Evolutionary conservation across 805 yeast genomes (phyloP).

Genomic region (Cyberlindnera mycetangii): DNA sequence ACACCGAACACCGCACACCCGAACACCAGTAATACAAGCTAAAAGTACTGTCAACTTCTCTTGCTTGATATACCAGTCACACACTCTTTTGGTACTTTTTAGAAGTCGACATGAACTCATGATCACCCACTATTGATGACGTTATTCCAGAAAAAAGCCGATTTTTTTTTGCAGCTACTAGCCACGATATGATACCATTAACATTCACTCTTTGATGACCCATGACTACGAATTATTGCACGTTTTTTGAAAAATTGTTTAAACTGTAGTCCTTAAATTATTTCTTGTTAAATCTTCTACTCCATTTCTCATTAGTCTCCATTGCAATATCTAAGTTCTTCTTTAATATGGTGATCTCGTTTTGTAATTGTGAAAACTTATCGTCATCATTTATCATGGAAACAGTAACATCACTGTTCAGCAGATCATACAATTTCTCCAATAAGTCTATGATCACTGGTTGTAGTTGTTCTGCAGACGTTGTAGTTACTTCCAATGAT

Average conservation of each 20-base stretch:
- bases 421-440: slow-evolving; percentile 17
- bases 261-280: background rate
- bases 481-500: background rate
- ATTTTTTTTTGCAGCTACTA: too few relatives aligned
- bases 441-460: slow-evolving; percentile 12
- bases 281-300: slow-evolving; percentile 12
- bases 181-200: slow-evolving; percentile 1
- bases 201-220: slow-evolving; percentile 4
- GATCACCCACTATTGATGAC: too few relatives aligned
- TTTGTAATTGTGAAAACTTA: slow-evolving; percentile 12
- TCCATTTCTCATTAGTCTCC: slow-evolving; percentile 30
- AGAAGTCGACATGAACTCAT: too few relatives aligned
- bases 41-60: too few relatives aligned
- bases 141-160: too few relatives aligned
- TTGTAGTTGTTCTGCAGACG: slow-evolving; percentile 5
- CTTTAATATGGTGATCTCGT: slow-evolving; percentile 15
- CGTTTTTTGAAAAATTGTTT: too few relatives aligned
- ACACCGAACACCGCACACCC: too few relatives aligned
- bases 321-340: slow-evolving; percentile 21
- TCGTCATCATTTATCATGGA: background rate
- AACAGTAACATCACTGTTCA: slow-evolving; percentile 9
- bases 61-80: too few relatives aligned
- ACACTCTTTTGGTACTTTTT: background rate
- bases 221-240: too few relatives aligned
- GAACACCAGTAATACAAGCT: too few relatives aligned